Evolutionary conservation across 164 flowering plant species (phyloP).

Genomic region (Echeveria elegans): DNA sequence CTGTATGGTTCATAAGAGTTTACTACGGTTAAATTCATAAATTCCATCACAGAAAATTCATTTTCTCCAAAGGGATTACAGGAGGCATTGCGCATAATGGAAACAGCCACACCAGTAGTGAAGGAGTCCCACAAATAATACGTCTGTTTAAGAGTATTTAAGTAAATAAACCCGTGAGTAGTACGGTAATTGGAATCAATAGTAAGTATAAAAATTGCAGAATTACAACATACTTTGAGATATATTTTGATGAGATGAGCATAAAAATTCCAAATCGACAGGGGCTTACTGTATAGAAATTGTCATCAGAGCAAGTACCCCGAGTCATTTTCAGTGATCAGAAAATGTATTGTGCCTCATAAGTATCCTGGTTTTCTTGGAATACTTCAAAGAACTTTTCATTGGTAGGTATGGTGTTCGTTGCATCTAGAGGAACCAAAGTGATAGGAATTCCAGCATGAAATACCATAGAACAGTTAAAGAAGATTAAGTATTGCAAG

Average conservation of each 20-base stretch:
- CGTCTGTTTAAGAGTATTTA: constrained; percentile 34
- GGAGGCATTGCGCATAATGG: constrained; percentile 56
- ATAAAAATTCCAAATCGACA: neutral
- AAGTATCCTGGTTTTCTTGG: constrained; percentile 54
- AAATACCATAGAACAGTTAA: constrained; percentile 46
- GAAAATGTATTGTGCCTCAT: constrained; percentile 83
- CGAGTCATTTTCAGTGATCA: constrained; percentile 68
- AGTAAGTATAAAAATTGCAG: neutral
- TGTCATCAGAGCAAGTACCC: constrained; percentile 63
- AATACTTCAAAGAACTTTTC: constrained; percentile 47
- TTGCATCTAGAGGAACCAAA: constrained; percentile 88
- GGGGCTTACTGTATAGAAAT: constrained; percentile 48
- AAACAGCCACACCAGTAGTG: constrained; percentile 70
- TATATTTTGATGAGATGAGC: neutral
- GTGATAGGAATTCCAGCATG: constrained; percentile 91
- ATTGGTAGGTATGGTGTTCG: constrained; percentile 80
- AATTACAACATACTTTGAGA: neutral
- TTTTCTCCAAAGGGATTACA: constrained; percentile 44
- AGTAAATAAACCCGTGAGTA: neutral
- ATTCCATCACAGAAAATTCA: constrained; percentile 87
- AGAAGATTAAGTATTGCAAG: too few relatives aligned
- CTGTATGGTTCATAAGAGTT: constrained; percentile 88
- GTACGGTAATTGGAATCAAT: neutral
- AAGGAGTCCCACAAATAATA: constrained; percentile 99
- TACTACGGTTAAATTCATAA: constrained; percentile 72